Conservation (phyloP, 129 eudicot genomes). For the Tagetes patula region DNA sequence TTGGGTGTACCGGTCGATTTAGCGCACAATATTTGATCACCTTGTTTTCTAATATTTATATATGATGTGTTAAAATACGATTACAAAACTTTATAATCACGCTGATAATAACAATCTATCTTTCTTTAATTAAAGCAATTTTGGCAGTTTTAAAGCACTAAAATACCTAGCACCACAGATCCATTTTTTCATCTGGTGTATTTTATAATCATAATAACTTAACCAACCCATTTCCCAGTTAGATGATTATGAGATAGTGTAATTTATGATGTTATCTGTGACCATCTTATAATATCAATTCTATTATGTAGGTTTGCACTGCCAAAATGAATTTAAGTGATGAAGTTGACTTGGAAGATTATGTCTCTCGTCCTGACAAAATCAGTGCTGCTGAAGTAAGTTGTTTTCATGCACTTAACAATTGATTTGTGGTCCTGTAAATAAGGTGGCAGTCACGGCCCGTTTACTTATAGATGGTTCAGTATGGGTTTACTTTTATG, state of each 20-base stretch:
- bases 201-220: not conserved
- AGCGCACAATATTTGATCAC: not conserved
- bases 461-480: not conserved
- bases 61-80: not conserved
- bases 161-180: not conserved
- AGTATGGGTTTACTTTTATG: not conserved
- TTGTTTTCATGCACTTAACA: constrained; percentile 16
- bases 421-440: not conserved
- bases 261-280: not conserved
- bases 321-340: constrained; percentile 85
- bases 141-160: not conserved
- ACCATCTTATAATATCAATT: not conserved
- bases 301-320: constrained; percentile 67
- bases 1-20: not conserved
- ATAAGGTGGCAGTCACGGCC: not conserved
- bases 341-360: constrained; percentile 90
- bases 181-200: constrained; percentile 1
- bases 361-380: constrained; percentile 90
- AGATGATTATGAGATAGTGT: not conserved
- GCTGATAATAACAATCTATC: not conserved
- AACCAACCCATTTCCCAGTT: not conserved
- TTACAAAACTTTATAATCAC: not conserved
- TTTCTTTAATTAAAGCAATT: not conserved
- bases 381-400: constrained; percentile 97
- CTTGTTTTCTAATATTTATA: not conserved